Evolutionary conservation across 768 basidiomycete species (phyloP).

Genomic region (Calocybe indica): DNA sequence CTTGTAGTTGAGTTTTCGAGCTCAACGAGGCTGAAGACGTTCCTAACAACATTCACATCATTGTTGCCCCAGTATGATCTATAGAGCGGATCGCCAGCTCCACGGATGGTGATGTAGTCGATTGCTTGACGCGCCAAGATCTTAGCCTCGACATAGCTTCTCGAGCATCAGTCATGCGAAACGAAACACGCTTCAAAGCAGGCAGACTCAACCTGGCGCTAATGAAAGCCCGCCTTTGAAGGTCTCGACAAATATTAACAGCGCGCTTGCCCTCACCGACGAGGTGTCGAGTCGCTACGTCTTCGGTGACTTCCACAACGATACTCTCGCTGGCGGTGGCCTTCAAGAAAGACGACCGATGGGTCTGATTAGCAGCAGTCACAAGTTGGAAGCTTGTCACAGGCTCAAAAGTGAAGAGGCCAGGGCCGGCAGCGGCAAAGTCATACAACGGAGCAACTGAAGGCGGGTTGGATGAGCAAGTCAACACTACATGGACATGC

Average conservation of each 20-base stretch:
- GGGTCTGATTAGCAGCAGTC: constrained; percentile 13
- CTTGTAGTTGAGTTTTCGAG: constrained; percentile 32
- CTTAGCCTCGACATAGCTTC: constrained; percentile 34
- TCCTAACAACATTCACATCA: constrained; percentile 26
- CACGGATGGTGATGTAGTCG: constrained; percentile 29
- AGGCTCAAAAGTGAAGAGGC: constrained; percentile 30
- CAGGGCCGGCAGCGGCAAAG: constrained; percentile 31
- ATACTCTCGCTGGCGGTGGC: constrained; percentile 12
- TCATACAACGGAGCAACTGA: constrained; percentile 34
- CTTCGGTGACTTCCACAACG: constrained; percentile 28
- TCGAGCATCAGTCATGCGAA: neutral
- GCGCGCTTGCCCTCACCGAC: constrained; percentile 28
- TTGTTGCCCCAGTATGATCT: constrained; percentile 32
- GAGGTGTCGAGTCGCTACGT: constrained; percentile 27
- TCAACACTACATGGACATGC: neutral
- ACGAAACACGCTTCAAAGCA: neutral
- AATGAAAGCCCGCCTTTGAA: constrained; percentile 31
- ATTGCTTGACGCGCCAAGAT: constrained; percentile 25
- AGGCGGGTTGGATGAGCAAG: neutral
- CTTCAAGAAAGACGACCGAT: neutral
- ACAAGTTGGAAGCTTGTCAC: constrained; percentile 28
- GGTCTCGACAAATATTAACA: constrained; percentile 28
- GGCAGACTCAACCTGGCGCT: constrained; percentile 24
- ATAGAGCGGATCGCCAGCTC: constrained; percentile 31
- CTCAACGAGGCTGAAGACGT: constrained; percentile 32